phyloP scores from a whole-genome alignment of 2,329 filamentous ascomycete genomes.

The Stagonosporopsis cucurbitacearum region DNA sequence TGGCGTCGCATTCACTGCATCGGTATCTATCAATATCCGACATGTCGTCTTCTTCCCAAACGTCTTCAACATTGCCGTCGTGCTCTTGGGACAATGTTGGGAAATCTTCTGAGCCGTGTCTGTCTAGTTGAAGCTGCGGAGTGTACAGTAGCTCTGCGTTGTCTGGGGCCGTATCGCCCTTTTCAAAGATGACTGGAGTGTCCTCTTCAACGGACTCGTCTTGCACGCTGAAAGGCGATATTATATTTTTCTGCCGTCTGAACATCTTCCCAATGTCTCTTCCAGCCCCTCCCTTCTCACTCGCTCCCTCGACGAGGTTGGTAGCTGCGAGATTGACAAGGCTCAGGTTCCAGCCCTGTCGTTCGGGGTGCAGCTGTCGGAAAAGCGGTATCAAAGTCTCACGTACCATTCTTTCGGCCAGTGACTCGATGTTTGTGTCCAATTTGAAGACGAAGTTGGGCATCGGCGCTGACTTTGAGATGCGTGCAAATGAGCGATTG shows the following conservation, averaged over 20 bases:
- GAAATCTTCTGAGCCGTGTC: slow-evolving; percentile 43
- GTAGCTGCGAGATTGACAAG: slow-evolving; percentile 86
- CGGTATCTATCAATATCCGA: slow-evolving; percentile 40
- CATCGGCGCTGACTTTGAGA: slow-evolving; percentile 76
- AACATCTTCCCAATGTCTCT: slow-evolving; percentile 87
- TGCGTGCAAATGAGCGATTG: slow-evolving; percentile 68
- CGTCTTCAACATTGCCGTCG: slow-evolving; percentile 23
- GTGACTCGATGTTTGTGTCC: slow-evolving; percentile 61
- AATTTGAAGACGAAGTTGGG: slow-evolving; percentile 76
- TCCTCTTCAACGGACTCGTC: background rate
- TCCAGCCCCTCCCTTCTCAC: slow-evolving; percentile 58
- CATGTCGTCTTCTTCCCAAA: slow-evolving; percentile 43
- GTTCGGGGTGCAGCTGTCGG: slow-evolving; percentile 72
- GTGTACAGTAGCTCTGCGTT: background rate
- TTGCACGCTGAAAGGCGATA: slow-evolving; percentile 54
- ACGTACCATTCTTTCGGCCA: slow-evolving; percentile 72
- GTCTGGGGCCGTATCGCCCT: slow-evolving; percentile 19
- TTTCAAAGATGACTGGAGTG: slow-evolving; percentile 38
- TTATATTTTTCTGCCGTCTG: slow-evolving; percentile 70
- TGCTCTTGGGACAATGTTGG: slow-evolving; percentile 35
- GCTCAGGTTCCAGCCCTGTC: slow-evolving; percentile 77
- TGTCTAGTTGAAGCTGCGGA: background rate
- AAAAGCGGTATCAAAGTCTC: slow-evolving; percentile 76
- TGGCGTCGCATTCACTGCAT: slow-evolving; percentile 60
- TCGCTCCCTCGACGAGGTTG: slow-evolving; percentile 70